Evolutionary conservation across 129 eudicot species (phyloP), one percentile per base, ranked within the genome.

Genomic region (Arctium lappa): DNA sequence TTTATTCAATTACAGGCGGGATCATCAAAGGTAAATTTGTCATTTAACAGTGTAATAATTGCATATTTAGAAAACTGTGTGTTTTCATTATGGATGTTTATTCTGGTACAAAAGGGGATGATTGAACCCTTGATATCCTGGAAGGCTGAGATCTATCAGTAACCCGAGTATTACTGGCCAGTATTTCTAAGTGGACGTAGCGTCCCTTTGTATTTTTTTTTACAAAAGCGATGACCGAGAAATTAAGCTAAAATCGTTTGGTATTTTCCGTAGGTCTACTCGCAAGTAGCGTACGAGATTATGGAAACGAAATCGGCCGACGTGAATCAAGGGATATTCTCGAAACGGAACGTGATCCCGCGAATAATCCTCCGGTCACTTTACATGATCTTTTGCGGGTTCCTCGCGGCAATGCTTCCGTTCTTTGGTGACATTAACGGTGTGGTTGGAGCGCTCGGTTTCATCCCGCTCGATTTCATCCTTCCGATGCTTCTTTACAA

Each of bases 401-500:
- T 93, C 62, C 79, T 95, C 56, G 99, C 97, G 4, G 97, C 99
- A 5, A 90, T 95, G 98, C 40, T 95, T 11, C 99, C 99, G 10
- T 95, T 95, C 81, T 95, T 95, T 2, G 99, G 98, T 0, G 99
- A 95, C 82, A 91, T 95, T 5, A 95, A 78, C 32, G 93, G 89
- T 0, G 97, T 93, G 65, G 93, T 95, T 11, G 99, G 99, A 48
- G 94, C 94, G 3, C 62, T 95, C 10, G 99, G 99, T 1, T 95
- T 95, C 78, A 93, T 93, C 73, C 99, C 99, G 9, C 84, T 95
- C 7, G 99, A 95, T 85, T 95, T 95, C 81, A 84, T 95, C 48
- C 99, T 95, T 11, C 99, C 99, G 30, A 95, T 95, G 98, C 97
- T 95, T 77, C 88, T 95, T 22, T 95, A 95, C 91, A 95, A 93